A percentile compares a stretch with the other conserved stretches of the same genome.
phyloP scores from a whole-genome alignment of 371 early-diverging fungal species.

The Globomyces sp. region DNA sequence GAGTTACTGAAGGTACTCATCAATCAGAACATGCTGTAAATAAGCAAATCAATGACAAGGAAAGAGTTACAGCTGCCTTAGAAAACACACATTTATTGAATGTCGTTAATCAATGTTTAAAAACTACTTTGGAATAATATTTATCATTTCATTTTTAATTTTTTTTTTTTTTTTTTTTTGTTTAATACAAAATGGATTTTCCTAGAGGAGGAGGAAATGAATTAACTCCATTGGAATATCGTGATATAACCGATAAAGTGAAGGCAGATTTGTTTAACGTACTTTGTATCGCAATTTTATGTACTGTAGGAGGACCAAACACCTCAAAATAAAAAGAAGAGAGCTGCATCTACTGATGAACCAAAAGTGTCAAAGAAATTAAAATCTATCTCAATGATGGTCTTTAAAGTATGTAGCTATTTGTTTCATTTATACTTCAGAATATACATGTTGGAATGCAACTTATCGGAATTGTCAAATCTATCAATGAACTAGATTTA shows the following conservation, averaged over 20 bases:
- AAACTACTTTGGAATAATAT: background rate
- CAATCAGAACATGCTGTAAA: constrained; percentile 93
- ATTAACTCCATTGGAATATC: constrained; percentile 79
- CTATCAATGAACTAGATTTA: constrained; percentile 77
- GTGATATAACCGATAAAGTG: constrained; percentile 72
- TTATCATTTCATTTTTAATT: background rate
- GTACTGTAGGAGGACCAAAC: constrained; percentile 10
- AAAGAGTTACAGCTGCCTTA: constrained; percentile 98
- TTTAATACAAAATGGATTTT: constrained; percentile 43
- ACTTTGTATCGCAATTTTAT: constrained; percentile 24
- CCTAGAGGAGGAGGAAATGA: constrained; percentile 80
- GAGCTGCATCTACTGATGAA: constrained; percentile 4
- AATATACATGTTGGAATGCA: constrained; percentile 60
- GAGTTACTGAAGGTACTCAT: constrained; percentile 92
- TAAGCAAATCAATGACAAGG: constrained; percentile 99
- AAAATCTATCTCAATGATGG: constrained; percentile 17
- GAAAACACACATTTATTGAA: constrained; percentile 92
- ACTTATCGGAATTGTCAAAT: constrained; percentile 74
- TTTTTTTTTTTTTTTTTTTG: constrained; percentile 5
- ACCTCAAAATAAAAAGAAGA: background rate
- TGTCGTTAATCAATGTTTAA: constrained; percentile 78
- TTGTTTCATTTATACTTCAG: constrained; percentile 24
- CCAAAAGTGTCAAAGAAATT: constrained; percentile 1
- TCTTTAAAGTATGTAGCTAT: constrained; percentile 25
- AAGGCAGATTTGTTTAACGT: constrained; percentile 29